Conservation (phyloP, 768 basidiomycete genomes). For the Naganishia kalamii region DNA sequence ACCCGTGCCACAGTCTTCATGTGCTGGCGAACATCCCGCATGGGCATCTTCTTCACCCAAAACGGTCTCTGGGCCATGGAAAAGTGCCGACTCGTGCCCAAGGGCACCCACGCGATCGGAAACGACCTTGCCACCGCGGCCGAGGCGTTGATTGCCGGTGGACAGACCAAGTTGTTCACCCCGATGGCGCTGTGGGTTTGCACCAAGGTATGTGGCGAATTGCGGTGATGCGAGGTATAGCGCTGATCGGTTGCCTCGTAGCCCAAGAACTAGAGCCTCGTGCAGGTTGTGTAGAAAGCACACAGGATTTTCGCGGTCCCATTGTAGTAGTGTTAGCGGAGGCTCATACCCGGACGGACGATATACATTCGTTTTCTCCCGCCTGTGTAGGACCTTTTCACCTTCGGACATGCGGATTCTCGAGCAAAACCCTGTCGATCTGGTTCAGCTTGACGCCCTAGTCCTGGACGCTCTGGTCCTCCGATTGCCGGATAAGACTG, state of each 20-base stretch:
- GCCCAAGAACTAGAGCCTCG: slow-evolving; percentile 10
- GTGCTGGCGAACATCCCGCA: slow-evolving; percentile 76
- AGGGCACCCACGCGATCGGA: slow-evolving; percentile 84
- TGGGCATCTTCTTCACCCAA: slow-evolving; percentile 76
- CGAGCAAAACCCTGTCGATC: too few species aligned
- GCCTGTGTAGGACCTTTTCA: too few species aligned
- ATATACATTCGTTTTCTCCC: too few species aligned
- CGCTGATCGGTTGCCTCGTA: not conserved
- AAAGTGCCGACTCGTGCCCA: slow-evolving; percentile 70
- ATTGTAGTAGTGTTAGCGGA: too few species aligned
- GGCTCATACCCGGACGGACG: too few species aligned
- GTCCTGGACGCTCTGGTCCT: too few species aligned
- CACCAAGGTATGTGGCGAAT: slow-evolving; percentile 27
- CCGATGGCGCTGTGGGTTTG: slow-evolving; percentile 45
- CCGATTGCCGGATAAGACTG: too few species aligned
- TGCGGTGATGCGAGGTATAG: not conserved
- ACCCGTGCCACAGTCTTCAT: slow-evolving; percentile 37
- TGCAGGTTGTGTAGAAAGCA: not conserved
- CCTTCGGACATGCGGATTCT: too few species aligned
- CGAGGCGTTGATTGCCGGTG: slow-evolving; percentile 71
- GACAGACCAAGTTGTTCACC: slow-evolving; percentile 61
- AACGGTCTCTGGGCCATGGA: slow-evolving; percentile 71
- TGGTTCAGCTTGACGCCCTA: too few species aligned
- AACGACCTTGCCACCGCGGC: slow-evolving; percentile 81
- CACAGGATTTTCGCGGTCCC: too few species aligned